Evolutionary conservation across 306 rosid species (phyloP).

Genomic region (Cucumis hystrix): DNA sequence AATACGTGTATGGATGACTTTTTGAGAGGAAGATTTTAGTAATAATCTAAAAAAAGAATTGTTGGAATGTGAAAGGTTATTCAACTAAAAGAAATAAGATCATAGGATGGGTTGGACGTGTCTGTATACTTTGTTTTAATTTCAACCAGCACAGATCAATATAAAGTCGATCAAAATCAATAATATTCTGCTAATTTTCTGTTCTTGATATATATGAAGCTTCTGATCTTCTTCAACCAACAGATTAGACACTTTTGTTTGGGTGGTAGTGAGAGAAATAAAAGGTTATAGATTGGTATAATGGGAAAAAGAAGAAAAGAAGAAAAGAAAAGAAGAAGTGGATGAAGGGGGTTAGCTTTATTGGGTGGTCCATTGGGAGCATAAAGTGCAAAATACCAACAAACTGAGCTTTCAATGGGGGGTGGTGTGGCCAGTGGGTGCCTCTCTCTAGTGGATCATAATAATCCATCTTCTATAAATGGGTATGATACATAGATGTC

Average conservation of each 20-base stretch:
- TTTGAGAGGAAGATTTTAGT: too few species aligned
- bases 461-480: slow-evolving; percentile 1
- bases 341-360: neutral
- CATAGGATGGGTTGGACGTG: too few species aligned
- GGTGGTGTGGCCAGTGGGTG: neutral
- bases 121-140: too few species aligned
- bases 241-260: neutral
- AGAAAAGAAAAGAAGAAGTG: neutral
- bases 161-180: too few species aligned
- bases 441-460: neutral
- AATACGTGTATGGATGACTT: too few species aligned
- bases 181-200: too few species aligned
- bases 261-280: neutral
- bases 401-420: neutral
- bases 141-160: too few species aligned
- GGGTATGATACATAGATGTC: neutral
- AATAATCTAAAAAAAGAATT: too few species aligned
- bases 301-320: neutral
- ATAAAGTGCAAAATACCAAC: neutral
- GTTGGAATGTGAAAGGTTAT: too few species aligned
- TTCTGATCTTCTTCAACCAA: neutral
- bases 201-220: neutral
- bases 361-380: slow-evolving; percentile 16
- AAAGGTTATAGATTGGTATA: neutral
- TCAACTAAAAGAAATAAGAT: too few species aligned